Evolutionary conservation across 2,329 filamentous ascomycete genomes (phyloP).

Genomic region (Cladobotryum protrusum): DNA sequence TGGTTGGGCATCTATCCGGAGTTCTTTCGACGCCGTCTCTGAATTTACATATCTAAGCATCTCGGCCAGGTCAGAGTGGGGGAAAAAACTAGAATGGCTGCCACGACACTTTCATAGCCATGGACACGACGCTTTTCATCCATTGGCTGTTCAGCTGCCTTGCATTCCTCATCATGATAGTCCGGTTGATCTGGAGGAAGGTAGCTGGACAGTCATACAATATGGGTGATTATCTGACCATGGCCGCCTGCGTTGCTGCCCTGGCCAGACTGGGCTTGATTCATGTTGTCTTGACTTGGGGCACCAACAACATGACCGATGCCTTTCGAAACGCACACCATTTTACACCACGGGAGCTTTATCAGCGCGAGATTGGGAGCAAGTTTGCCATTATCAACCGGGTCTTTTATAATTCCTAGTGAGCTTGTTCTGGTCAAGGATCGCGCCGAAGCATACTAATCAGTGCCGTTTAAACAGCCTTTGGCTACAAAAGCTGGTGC

Average conservation of each 20-base stretch:
- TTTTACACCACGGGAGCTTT: slow-evolving; percentile 27
- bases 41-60: no score
- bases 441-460: not conserved
- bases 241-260: slow-evolving; percentile 34
- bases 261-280: slow-evolving; percentile 22
- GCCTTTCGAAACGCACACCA: slow-evolving; percentile 15
- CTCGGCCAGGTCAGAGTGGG: no score
- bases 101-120: slow-evolving; percentile 1
- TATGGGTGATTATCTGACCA: slow-evolving; percentile 22
- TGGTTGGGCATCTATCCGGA: no score
- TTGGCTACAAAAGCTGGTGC: slow-evolving; percentile 24
- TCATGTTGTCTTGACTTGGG: slow-evolving; percentile 30
- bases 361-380: slow-evolving; percentile 28
- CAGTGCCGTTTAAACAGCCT: slow-evolving; percentile 13
- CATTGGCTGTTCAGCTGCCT: slow-evolving; percentile 22
- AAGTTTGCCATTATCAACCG: slow-evolving; percentile 27
- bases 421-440: slow-evolving; percentile 13
- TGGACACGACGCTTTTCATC: slow-evolving; percentile 16
- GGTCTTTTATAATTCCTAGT: slow-evolving; percentile 30
- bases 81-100: not conserved
- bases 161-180: slow-evolving; percentile 18
- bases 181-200: slow-evolving; percentile 17
- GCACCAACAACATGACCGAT: slow-evolving; percentile 28
- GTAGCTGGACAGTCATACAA: slow-evolving; percentile 15
- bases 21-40: no score